Evolutionary conservation across 2,329 filamentous ascomycete genomes (phyloP).

Genomic region (Amauroascus verrucosus): DNA sequence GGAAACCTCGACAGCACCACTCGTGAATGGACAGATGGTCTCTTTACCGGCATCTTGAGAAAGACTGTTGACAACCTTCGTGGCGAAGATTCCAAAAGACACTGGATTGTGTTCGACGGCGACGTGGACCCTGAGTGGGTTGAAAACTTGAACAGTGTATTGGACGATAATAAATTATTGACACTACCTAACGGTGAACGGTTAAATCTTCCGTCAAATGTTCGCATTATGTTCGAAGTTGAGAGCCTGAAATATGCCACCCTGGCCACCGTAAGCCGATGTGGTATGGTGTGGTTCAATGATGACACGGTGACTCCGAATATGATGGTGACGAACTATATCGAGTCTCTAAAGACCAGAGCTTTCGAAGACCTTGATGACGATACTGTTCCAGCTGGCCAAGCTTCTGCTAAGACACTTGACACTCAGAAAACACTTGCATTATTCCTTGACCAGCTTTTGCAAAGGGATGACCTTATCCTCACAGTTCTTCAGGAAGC

Average conservation of each 20-base stretch:
- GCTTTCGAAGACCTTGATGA: constrained; percentile 94
- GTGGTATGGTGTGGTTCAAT: constrained; percentile 99
- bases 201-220: constrained; percentile 84
- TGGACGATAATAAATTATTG: constrained; percentile 97
- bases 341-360: constrained; percentile 68
- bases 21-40: constrained; percentile 94
- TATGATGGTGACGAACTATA: constrained; percentile 89
- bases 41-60: constrained; percentile 93
- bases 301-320: constrained; percentile 87
- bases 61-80: constrained; percentile 98
- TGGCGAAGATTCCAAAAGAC: constrained; percentile 89
- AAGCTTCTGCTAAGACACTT: constrained; percentile 66
- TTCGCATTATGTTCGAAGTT: constrained; percentile 99
- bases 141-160: constrained; percentile 97
- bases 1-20: constrained; percentile 94
- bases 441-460: constrained; percentile 62
- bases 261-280: constrained; percentile 95
- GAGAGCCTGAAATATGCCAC: constrained; percentile 97
- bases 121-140: constrained; percentile 99
- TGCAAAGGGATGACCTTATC: constrained; percentile 73
- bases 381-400: constrained; percentile 66
- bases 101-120: constrained; percentile 99
- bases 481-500: constrained; percentile 66
- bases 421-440: constrained; percentile 70
- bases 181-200: constrained; percentile 96